Base-by-base conservation (phyloP, 352 stramenopile species). In the Phytophthora syringae region DNA sequence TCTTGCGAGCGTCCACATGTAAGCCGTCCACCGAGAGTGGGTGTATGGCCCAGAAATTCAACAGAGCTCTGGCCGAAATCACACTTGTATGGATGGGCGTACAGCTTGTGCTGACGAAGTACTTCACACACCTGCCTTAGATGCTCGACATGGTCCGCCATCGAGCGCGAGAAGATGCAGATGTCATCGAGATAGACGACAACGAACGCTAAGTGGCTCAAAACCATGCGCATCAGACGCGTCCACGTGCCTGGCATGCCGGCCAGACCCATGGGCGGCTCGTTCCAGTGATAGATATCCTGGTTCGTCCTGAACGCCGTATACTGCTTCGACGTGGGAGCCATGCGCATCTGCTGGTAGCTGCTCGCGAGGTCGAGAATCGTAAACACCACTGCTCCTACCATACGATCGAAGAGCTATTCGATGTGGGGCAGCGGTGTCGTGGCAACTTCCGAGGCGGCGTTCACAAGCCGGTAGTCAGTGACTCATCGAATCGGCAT, bases 191-290 rank as follows among this genome's bases (percentile, higher is more conserved):
- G 13, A 25, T 48, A 48, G 20, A 57, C 50, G 1, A 57, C 50
- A 2, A 57, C 50, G 22, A 48, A 48, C 18, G 6, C 1, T 15
- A 57, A 37, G 10, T 36, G 16, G 5, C 21, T 16, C 50, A 57
- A 15, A 0, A 39, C 3, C 11, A 48, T 36, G 9, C 50, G 50
- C 24, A 20, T 50, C 18, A 78, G 37, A n/a, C 64, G 70, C 0
- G 71, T 74, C 70, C 67, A 83, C 7, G 66, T 69, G 24, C 71
- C 67, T 2, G 71, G 71, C 71, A 80, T 83, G 22, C 75, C 64
- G 9, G 47, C 54, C 5, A 83, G 22, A 3, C 67, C 67, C 63
- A 83, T 80, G 0, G 64, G 70, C 5, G 60, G 67, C 7, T 78
- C 64, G 21, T 60, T 73, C 69, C 70, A 79, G n/a, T 79, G 58